Conservation (phyloP, 2,329 filamentous ascomycete species). For the Phialophora verrucosa region DNA sequence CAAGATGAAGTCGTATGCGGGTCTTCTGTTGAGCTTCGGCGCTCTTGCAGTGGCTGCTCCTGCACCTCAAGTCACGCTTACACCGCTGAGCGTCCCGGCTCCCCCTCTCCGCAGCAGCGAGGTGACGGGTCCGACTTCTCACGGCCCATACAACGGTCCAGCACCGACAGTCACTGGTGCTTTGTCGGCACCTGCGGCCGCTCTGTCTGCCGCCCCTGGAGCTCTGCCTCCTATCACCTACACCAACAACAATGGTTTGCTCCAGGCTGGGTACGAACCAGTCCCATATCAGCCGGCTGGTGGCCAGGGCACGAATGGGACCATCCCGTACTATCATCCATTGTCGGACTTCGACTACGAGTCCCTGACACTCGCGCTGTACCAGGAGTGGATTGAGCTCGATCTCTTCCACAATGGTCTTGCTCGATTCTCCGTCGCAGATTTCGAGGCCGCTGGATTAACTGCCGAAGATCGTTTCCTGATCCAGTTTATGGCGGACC, state of each 20-base stretch:
- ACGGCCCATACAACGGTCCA: conserved; percentile 69
- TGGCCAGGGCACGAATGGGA: conserved; percentile 78
- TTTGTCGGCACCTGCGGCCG: conserved; percentile 62
- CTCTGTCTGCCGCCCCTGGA: conserved; percentile 62
- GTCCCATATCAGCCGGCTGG: conserved; percentile 75
- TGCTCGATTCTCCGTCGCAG: conserved; percentile 68
- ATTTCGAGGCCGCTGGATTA: conserved; percentile 73
- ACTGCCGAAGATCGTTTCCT: conserved; percentile 71
- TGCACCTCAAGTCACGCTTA: conserved; percentile 35
- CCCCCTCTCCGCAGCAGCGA: conserved; percentile 55
- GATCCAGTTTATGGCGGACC: conserved; percentile 76
- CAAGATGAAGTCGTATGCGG: conserved; percentile 32
- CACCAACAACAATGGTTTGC: conserved; percentile 72
- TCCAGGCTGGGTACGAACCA: conserved; percentile 67
- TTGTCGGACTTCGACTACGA: conserved; percentile 84
- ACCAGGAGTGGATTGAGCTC: conserved; percentile 84
- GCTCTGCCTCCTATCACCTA: conserved; percentile 67
- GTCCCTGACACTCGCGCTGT: conserved; percentile 70
- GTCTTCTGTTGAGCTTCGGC: conserved; percentile 29
- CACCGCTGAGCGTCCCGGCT: conserved; percentile 29
- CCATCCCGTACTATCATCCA: conserved; percentile 58
- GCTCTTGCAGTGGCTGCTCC: conserved; percentile 34
- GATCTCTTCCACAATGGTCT: conserved; percentile 82
- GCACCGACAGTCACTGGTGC: conserved; percentile 73
- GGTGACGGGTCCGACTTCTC: conserved; percentile 64